Evolutionary conservation across 2,329 filamentous ascomycete genomes (phyloP).

Genomic region (Ceratocystis cacaofunesta): DNA sequence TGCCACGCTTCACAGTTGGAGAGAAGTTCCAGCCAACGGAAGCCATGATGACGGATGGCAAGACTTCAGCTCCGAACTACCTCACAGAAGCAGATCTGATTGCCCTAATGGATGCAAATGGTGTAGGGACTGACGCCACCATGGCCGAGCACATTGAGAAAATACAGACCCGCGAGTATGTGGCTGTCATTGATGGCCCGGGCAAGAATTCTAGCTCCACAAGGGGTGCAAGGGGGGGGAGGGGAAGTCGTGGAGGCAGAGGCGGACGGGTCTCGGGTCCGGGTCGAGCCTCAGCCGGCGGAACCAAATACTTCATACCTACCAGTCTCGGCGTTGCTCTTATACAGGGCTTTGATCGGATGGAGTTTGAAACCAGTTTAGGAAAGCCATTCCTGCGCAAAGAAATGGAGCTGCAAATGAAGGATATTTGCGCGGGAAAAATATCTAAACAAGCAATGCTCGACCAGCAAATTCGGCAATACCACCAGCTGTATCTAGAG

Average conservation of each 20-base stretch:
- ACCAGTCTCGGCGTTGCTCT: constrained; percentile 82
- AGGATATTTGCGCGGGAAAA: constrained; percentile 81
- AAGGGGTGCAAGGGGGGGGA: constrained; percentile 24
- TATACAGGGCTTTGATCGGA: constrained; percentile 85
- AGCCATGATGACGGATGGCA: constrained; percentile 79
- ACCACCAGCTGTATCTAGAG: constrained; percentile 71
- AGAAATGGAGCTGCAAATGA: constrained; percentile 96
- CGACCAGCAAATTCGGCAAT: constrained; percentile 70
- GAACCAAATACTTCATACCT: constrained; percentile 77
- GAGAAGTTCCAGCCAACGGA: constrained; percentile 80
- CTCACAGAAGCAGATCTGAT: constrained; percentile 93
- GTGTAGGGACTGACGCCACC: constrained; percentile 93
- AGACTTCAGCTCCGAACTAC: constrained; percentile 71
- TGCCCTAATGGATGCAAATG: constrained; percentile 93
- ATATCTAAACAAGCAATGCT: constrained; percentile 62
- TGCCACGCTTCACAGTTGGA: constrained; percentile 64
- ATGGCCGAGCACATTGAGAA: constrained; percentile 98
- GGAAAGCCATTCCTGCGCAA: constrained; percentile 93
- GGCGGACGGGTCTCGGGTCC: constrained; percentile 26
- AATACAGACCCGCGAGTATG: constrained; percentile 82
- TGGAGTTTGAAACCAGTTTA: constrained; percentile 82
- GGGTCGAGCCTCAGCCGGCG: constrained; percentile 25
- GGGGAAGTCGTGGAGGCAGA: constrained; percentile 35
- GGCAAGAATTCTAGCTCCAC: constrained; percentile 23
- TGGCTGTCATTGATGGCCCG: constrained; percentile 43